Conservation (phyloP, 1,284 basidiomycete species). For the Ganoderma sinense region DNA sequence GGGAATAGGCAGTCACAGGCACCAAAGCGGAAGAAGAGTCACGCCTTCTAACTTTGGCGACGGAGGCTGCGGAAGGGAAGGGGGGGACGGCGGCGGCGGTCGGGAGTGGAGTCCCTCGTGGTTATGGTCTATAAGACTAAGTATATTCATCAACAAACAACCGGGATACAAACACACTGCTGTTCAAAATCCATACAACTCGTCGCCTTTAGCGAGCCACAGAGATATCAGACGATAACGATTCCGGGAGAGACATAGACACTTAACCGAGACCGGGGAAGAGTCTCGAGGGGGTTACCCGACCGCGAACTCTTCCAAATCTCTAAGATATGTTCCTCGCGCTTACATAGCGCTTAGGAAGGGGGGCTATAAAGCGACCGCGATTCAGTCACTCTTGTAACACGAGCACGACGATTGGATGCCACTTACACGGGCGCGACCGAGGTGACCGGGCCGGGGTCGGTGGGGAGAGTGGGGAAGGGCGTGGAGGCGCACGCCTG, state of each 20-base stretch:
- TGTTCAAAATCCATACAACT: not conserved
- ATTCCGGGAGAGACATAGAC: not conserved
- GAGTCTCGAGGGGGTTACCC: not conserved
- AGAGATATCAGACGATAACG: not conserved
- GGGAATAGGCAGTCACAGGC: not conserved
- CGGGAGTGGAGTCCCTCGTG: not conserved
- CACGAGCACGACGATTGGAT: not conserved
- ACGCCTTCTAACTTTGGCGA: not conserved
- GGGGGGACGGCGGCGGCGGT: not conserved
- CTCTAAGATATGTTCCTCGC: not conserved
- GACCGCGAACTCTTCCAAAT: not conserved
- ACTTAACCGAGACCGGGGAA: not conserved
- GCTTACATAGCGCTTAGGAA: not conserved
- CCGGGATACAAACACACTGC: not conserved
- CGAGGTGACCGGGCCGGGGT: constrained; percentile 33
- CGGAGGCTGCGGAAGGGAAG: not conserved
- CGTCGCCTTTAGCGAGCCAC: not conserved
- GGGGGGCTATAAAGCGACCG: constrained; percentile 5
- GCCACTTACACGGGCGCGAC: constrained; percentile 32
- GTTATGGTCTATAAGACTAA: not conserved
- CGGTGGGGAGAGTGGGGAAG: constrained; percentile 29
- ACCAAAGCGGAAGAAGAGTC: not conserved
- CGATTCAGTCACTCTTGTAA: not conserved
- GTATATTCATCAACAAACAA: not conserved
- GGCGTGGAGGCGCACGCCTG: constrained; percentile 35